A percentile compares a stretch with the other conserved stretches of the same genome.
phyloP scores from a whole-genome alignment of 805 yeast genomes.

The Maudiozyma turicensis region DNA sequence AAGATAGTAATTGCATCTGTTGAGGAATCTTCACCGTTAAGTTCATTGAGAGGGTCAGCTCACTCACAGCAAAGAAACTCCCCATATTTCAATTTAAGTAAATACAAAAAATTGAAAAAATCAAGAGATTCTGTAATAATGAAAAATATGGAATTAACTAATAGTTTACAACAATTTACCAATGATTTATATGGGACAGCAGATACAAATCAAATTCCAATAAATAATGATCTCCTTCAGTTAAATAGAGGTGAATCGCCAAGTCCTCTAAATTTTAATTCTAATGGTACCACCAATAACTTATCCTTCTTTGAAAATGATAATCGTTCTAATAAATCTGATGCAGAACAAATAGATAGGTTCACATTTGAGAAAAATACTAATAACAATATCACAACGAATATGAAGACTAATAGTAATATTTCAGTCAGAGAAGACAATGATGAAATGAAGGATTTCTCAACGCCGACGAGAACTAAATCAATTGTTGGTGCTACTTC shows the following conservation, averaged over 20 bases:
- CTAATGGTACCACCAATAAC: not conserved
- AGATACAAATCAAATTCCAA: not conserved
- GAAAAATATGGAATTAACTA: slow-evolving; percentile 25
- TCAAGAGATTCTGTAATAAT: slow-evolving; percentile 21
- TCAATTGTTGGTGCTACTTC: slow-evolving; percentile 10
- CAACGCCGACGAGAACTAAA: slow-evolving; percentile 20
- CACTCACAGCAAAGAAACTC: slow-evolving; percentile 1
- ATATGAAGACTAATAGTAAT: not conserved
- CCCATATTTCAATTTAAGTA: slow-evolving; percentile 10
- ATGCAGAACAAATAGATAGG: not conserved
- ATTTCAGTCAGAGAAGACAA: not conserved
- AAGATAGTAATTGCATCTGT: slow-evolving; percentile 6
- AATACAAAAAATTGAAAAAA: slow-evolving; percentile 21
- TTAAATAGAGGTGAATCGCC: not conserved
- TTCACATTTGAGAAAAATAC: not conserved
- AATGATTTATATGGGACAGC: slow-evolving; percentile 28
- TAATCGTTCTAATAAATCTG: not conserved
- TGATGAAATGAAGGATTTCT: slow-evolving; percentile 4
- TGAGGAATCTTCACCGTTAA: slow-evolving; percentile 14
- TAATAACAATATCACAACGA: not conserved
- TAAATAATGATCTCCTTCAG: not conserved
- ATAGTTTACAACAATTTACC: slow-evolving; percentile 28
- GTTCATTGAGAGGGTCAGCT: not conserved
- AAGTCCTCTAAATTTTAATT: not conserved
- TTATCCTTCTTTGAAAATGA: not conserved